A percentile compares a stretch with the other conserved stretches of the same genome.
Conservation (phyloP, 1,139 yeast genomes). For the Williopsis jadinii region DNA sequence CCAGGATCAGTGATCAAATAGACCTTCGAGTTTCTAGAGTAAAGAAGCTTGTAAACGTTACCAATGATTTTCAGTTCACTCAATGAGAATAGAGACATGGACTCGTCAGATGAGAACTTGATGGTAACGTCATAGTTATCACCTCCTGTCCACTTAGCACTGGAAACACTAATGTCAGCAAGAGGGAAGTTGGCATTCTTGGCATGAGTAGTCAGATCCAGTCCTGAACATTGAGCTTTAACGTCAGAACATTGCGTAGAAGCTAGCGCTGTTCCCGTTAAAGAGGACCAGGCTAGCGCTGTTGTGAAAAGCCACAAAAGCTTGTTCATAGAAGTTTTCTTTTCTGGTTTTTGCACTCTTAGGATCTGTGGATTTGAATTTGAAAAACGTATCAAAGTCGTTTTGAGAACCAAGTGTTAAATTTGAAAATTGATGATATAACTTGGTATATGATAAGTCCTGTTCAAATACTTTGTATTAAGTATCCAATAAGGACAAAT, state of each 20-base stretch:
- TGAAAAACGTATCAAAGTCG: too few relatives aligned
- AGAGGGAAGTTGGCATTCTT: constrained; percentile 11
- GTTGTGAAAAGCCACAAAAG: too few relatives aligned
- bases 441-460: too few relatives aligned
- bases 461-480: too few relatives aligned
- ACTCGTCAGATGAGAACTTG: constrained; percentile 22
- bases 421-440: too few relatives aligned
- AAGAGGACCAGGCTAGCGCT: too few relatives aligned
- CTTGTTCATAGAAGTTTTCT: too few relatives aligned
- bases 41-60: constrained; percentile 6
- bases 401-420: too few relatives aligned
- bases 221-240: constrained; percentile 11
- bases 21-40: constrained; percentile 11
- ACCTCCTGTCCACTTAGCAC: constrained; percentile 10
- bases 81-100: constrained; percentile 6
- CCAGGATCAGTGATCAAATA: constrained; percentile 5
- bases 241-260: constrained; percentile 1
- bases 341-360: too few relatives aligned
- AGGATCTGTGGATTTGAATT: too few relatives aligned
- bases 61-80: constrained; percentile 16
- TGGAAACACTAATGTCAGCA: constrained; percentile 20
- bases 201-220: constrained; percentile 23
- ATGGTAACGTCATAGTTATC: constrained; percentile 20
- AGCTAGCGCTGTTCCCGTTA: not conserved
- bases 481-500: too few relatives aligned